Base-by-base conservation (phyloP, 371 early-diverging fungal species). In the Apophysomyces ossiformis region DNA sequence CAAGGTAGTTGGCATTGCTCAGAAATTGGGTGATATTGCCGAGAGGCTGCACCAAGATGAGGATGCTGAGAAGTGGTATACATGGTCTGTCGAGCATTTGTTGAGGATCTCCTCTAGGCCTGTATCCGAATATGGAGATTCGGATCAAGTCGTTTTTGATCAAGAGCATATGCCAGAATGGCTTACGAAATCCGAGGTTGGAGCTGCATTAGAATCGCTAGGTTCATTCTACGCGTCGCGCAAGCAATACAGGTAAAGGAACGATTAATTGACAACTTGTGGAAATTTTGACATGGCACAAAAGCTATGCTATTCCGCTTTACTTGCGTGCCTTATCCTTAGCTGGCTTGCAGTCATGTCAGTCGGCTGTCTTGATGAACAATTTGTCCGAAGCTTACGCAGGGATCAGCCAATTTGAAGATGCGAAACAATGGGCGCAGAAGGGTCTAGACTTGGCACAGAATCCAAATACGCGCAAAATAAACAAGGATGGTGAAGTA, bases 71-170 rank as follows among this genome's bases (percentile, higher is more conserved):
- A 73, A 79, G 44, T 89, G 84, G 74, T 89, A 86, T 68, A 77
- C 80, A 0, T 85, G 86, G 86, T 85, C 88, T 0, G 84, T 89
- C 0, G 88, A 87, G 62, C 88, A 87, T 69, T 61, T 89, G 41
- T 44, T 83, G 8, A 59, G 59, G 7, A 60, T 66, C 0, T 71
- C 74, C 0, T 75, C 82, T 21, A 62, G 58, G 18, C 72, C 77
- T 11, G 47, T 60, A n/a, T 75, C 81, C 5, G 58, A 63, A 7
- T 75, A 81, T 60, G 77, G 68, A 8, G 78, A 82, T 57, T 43
- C 65, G 0, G 58, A 73, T 15, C 60, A 70, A n/a, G 65, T 75
- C 13, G 60, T 83, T 12, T 85, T 85, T 65, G 82, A 86, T 64
- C 68, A 83, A 58, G 87, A 87, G 7, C 78, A 84, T 56, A 73